Evolutionary conservation across 768 basidiomycete genomes (phyloP).

Genomic region (Pleurotus tuber-regium): DNA sequence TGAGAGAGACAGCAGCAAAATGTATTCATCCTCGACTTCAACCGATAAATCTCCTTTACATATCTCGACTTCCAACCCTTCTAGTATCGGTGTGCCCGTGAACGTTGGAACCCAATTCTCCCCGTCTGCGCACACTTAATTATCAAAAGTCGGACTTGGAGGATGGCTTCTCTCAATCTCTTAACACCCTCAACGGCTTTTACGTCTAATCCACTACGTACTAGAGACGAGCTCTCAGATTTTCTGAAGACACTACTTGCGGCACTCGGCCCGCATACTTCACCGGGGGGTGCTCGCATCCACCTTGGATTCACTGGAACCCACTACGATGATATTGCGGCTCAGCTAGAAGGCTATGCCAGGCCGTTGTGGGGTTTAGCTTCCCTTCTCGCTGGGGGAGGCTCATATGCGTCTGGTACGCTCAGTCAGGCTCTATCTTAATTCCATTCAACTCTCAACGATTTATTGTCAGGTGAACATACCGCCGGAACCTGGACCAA

Average conservation of each 20-base stretch:
- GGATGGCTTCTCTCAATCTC: slow-evolving; percentile 25
- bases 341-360: slow-evolving; percentile 75
- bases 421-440: too few relatives aligned
- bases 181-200: slow-evolving; percentile 42
- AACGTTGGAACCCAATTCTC: background rate
- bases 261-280: slow-evolving; percentile 66
- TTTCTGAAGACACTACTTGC: slow-evolving; percentile 62
- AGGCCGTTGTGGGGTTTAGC: slow-evolving; percentile 77
- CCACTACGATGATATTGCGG: slow-evolving; percentile 70
- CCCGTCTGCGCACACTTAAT: background rate
- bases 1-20: background rate
- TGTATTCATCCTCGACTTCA: background rate
- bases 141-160: too few relatives aligned
- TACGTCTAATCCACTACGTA: slow-evolving; percentile 57
- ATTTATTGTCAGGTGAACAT: background rate
- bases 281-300: slow-evolving; percentile 69
- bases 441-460: too few relatives aligned
- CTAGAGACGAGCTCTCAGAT: slow-evolving; percentile 53
- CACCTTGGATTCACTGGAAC: slow-evolving; percentile 69
- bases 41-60: background rate
- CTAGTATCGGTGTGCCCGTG: too few relatives aligned
- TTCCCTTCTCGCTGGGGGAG: slow-evolving; percentile 63
- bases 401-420: slow-evolving; percentile 36
- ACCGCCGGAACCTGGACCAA: slow-evolving; percentile 41
- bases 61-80: too few relatives aligned